These are phyloP conservation scores for Pythium aphanidermatum DNA, from an alignment of 352 stramenopile species.

Conservation along the genomic window DNA sequence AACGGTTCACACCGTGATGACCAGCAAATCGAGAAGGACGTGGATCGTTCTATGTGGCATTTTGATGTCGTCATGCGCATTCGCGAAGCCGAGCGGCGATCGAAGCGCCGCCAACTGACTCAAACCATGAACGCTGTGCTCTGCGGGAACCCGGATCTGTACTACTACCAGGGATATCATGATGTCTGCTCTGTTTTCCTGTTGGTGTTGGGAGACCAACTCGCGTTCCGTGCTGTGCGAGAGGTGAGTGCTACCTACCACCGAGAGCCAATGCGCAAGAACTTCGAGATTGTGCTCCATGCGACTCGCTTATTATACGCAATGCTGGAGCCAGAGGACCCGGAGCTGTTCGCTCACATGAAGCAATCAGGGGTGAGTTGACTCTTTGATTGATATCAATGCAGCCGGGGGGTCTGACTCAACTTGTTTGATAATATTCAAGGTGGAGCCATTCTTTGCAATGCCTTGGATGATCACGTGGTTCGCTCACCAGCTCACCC, in stretches of 20 bases:
- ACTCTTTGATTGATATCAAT: background rate
- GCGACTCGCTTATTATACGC: conserved; percentile 63
- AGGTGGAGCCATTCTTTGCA: conserved; percentile 93
- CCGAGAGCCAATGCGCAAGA: conserved; percentile 77
- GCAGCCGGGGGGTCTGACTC: background rate
- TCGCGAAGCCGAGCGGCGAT: conserved; percentile 52
- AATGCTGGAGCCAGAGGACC: conserved; percentile 56
- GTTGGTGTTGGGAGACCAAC: conserved; percentile 72
- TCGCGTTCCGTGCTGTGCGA: conserved; percentile 53
- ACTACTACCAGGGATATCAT: conserved; percentile 92
- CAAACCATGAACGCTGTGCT: conserved; percentile 57
- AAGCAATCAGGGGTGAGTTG: conserved; percentile 44
- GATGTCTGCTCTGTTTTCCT: conserved; percentile 88
- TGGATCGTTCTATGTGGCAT: conserved; percentile 82
- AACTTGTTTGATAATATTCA: conserved; percentile 22
- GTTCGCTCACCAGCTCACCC: conserved; percentile 91
- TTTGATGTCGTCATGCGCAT: conserved; percentile 61
- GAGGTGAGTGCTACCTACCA: conserved; percentile 84
- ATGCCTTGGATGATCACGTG: conserved; percentile 94
- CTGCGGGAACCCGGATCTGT: conserved; percentile 37
- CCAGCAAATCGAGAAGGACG: conserved; percentile 73
- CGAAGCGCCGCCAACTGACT: conserved; percentile 53
- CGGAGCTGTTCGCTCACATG: conserved; percentile 58
- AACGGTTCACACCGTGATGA: conserved; percentile 49
- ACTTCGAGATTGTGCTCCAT: conserved; percentile 79